Conservation (phyloP, 1,139 yeast genomes). For the Saccharomyces hybrid region DNA sequence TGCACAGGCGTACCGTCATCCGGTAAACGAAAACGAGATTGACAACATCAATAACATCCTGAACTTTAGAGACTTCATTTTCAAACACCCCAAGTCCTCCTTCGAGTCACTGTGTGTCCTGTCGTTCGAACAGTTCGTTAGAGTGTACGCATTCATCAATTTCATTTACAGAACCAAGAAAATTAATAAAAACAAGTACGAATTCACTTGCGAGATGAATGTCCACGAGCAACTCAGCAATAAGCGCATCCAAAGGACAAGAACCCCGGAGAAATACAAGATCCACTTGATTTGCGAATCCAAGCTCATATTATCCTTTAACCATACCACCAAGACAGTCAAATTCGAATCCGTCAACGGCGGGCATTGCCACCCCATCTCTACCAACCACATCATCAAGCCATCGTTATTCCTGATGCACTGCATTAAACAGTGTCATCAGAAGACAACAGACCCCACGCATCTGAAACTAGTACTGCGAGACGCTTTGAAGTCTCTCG, state of each 20-base stretch:
- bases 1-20: neutral
- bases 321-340: neutral
- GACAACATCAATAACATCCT: neutral
- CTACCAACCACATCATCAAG: neutral
- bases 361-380: neutral
- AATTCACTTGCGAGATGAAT: neutral
- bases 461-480: neutral
- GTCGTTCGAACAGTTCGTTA: neutral
- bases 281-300: neutral
- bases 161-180: neutral
- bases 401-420: neutral
- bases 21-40: neutral
- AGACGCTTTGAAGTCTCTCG: neutral
- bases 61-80: neutral
- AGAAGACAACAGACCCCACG: neutral
- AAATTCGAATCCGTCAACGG: neutral
- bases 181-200: neutral
- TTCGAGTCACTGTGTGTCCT: neutral
- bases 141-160: neutral
- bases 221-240: conserved; percentile 1
- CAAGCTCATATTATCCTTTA: neutral
- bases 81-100: neutral
- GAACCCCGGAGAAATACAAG: neutral
- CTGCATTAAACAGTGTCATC: neutral
- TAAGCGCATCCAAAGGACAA: neutral